Conservation (phyloP, 179 eudicot genomes). For the Drosera spatulata region DNA sequence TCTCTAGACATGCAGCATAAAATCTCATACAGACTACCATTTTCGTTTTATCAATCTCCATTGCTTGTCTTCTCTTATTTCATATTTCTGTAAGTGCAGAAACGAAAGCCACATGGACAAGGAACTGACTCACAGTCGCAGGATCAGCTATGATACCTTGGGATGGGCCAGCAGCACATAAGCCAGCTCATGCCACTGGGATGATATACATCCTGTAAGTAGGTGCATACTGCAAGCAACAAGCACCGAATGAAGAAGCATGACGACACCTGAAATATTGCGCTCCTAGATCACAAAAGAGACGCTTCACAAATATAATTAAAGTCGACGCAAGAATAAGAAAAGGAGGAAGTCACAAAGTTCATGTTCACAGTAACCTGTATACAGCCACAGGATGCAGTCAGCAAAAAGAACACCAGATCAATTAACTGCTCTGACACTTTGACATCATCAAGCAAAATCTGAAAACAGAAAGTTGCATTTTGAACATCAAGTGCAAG, state of each 20-base stretch:
- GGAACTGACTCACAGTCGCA: too few relatives aligned
- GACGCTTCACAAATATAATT: constrained; percentile 7
- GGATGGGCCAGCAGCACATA: constrained; percentile 55
- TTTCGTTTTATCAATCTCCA: too few relatives aligned
- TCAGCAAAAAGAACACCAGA: constrained; percentile 58
- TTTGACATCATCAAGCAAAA: constrained; percentile 74
- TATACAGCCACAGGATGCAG: constrained; percentile 34
- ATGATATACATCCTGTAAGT: constrained; percentile 60
- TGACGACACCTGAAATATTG: constrained; percentile 26
- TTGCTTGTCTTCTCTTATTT: too few relatives aligned
- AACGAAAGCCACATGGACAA: too few relatives aligned
- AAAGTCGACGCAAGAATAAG: neutral
- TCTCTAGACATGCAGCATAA: too few relatives aligned
- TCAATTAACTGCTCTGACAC: constrained; percentile 79
- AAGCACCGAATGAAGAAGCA: constrained; percentile 59
- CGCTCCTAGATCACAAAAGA: constrained; percentile 41
- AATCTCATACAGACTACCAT: too few relatives aligned
- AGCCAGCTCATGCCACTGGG: constrained; percentile 81
- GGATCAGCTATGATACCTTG: constrained; percentile 36
- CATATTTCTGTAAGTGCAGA: too few relatives aligned
- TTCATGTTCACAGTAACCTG: constrained; percentile 39
- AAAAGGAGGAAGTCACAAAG: neutral
- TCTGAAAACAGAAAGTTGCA: constrained; percentile 33
- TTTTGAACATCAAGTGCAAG: too few relatives aligned
- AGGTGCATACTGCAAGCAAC: constrained; percentile 72